These are phyloP conservation scores for Coprinopsis sp. DNA, from an alignment of 768 basidiomycete genomes.

Conservation along the genomic window DNA sequence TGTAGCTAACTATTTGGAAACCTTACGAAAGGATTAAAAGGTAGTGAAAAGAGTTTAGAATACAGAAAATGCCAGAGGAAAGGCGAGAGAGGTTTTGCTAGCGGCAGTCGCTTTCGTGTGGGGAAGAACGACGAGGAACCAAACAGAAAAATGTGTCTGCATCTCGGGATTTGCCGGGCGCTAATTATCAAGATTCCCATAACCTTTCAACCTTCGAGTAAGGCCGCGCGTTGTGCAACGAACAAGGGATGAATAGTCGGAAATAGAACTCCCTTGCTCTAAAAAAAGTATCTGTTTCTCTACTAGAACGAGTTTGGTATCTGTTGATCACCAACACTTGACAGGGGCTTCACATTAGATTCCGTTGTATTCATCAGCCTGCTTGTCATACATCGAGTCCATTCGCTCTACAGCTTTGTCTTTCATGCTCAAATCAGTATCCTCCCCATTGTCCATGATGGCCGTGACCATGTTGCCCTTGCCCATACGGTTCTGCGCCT, in stretches of 20 bases:
- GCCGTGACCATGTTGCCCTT: slow-evolving; percentile 9
- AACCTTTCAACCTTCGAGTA: too few relatives aligned
- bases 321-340: too few relatives aligned
- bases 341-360: too few relatives aligned
- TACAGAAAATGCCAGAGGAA: slow-evolving; percentile 13
- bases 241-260: too few relatives aligned
- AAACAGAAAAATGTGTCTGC: slow-evolving; percentile 12
- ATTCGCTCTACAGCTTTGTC: too few relatives aligned
- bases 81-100: slow-evolving; percentile 13
- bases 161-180: slow-evolving; percentile 14
- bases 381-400: too few relatives aligned
- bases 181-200: too few relatives aligned
- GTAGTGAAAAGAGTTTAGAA: slow-evolving; percentile 20
- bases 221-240: too few relatives aligned
- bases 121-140: slow-evolving; percentile 10
- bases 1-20: slow-evolving; percentile 8
- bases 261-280: too few relatives aligned
- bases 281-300: not conserved
- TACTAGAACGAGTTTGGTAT: too few relatives aligned
- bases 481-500: slow-evolving; percentile 5
- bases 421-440: too few relatives aligned
- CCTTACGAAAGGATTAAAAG: slow-evolving; percentile 30
- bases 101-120: slow-evolving; percentile 10
- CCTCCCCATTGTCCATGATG: slow-evolving; percentile 6
- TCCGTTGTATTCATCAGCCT: too few relatives aligned